Evolutionary conservation across 441 rosid species (phyloP).

Genomic region (Euphorbia celastroides): DNA sequence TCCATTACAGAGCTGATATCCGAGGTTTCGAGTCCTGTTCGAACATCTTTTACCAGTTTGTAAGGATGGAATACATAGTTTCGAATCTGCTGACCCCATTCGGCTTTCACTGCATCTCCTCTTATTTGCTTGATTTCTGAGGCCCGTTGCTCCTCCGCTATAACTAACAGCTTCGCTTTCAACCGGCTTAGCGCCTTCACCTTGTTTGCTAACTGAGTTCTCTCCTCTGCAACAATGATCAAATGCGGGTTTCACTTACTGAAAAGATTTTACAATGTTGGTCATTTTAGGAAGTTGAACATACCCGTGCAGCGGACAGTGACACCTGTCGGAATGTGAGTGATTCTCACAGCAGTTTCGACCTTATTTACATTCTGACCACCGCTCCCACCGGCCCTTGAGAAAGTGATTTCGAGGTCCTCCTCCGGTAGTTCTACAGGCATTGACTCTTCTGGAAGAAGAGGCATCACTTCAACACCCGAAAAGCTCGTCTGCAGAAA

Average conservation of each 20-base stretch:
- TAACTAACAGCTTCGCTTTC: constrained; percentile 81
- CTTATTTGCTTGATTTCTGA: constrained; percentile 85
- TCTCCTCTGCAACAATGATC: constrained; percentile 55
- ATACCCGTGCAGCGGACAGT: constrained; percentile 86
- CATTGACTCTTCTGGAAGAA: constrained; percentile 80
- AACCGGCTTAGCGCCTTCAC: constrained; percentile 71
- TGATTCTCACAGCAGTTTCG: constrained; percentile 88
- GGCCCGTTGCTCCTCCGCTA: constrained; percentile 88
- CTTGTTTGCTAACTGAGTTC: constrained; percentile 84
- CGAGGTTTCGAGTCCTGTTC: constrained; percentile 71
- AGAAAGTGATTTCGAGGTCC: constrained; percentile 72
- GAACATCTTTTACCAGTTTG: constrained; percentile 86
- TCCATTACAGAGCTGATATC: constrained; percentile 86
- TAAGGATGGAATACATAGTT: constrained; percentile 96
- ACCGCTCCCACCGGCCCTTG: constrained; percentile 97
- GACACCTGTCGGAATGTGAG: constrained; percentile 86
- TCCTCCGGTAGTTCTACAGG: constrained; percentile 81
- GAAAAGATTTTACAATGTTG: too few species aligned
- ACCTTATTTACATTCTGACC: constrained; percentile 98
- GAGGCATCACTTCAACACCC: constrained; percentile 98
- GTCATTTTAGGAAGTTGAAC: background rate
- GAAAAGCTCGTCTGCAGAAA: constrained; percentile 83
- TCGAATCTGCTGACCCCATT: constrained; percentile 95
- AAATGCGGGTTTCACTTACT: background rate
- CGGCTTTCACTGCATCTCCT: constrained; percentile 93